Evolutionary conservation across 495 filamentous ascomycete genomes (phyloP), one percentile per base, ranked within the genome.

Genomic region (Lasiosphaeria miniovina): DNA sequence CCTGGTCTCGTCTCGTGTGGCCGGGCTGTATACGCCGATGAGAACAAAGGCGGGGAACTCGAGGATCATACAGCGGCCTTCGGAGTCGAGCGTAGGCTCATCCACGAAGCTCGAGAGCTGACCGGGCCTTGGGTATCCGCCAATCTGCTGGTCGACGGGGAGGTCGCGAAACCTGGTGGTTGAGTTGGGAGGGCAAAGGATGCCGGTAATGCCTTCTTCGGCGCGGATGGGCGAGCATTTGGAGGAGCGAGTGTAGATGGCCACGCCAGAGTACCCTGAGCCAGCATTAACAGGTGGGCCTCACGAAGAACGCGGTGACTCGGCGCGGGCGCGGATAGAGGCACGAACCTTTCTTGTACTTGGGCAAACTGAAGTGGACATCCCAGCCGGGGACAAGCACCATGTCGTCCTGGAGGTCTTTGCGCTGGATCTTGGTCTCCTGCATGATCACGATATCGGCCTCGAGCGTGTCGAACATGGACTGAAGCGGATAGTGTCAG

Each of bases 1-100:
- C 32, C 94, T 81, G n/a, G 82, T 84, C 55, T 92, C 89, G 65
- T 96, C 93, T 57, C 90, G 83, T 66, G 88, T 88, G 9, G 94
- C 94, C 15, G 94, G 94, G 64, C 86, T 88, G 71, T 98, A 98
- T 14, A 90, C 81, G 11, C 93, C 94, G 46, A 98, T 85, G 3
- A 98, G 79, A 17, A 98, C 89, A 66, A 98, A 98, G 11, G 91
- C 93, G 1, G 91, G 91, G 65, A 98, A 97, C 66, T 98, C 94
- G 3, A 98, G 80, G n/a, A 96, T 77, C 5, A 97, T 84, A 65
- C 91, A 93, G 43, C 94, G 86, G 5, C 94, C 94, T 81, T 98
- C 54, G 8, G 54, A 56, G 24, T 56, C 54, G 24, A 56, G 32
- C 7, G 43, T 36, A 6, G 54, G 14, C 31, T 56, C 54, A 41